Base-by-base conservation (phyloP, 2,329 filamentous ascomycete genomes). In the Echinosphaeria canescens region DNA sequence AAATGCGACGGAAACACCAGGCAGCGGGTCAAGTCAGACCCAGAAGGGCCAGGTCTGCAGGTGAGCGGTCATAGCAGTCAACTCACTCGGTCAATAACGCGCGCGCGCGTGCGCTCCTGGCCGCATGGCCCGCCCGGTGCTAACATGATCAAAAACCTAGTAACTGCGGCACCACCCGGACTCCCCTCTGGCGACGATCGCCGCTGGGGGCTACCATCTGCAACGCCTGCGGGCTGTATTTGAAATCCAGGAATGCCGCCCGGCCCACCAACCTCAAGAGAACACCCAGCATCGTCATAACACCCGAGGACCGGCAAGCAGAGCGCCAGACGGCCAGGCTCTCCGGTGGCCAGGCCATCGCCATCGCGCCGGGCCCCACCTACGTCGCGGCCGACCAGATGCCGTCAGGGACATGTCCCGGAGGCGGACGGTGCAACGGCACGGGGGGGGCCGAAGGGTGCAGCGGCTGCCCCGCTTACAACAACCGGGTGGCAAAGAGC, bases 391-490 rank as follows among this genome's bases (percentile, higher is more conserved):
- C 75, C 4, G 76, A 82, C 41, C 70, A 78, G 36, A 72, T 65
- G 24, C 56, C 71, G 4, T 65, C 69, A 23, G 88, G 88, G n/a
- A 90, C 84, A 10, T 98, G 88, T 47, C 88, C 88, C 10, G 88
- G 88, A 20, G 85, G 85, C 33, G 88, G 88, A 22, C 75, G 75
- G 31, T 98, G 88, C 47, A 95, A 98, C 46, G 88, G 88, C 25
- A 95, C 88, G 13, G 88, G 88, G 24, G 88, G 88, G 28, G 82
- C 88, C 17, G 80, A 91, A 43, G 85, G 82, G 13, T 98, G 88
- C 47, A 82, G 80, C 45, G 88, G 88, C 10, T 98, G 88, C 43
- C 88, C 88, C 19, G 88, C 88, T 3, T 98, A 80, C 57, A 98
- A 98, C 58, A 98, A 98, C 43, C 70, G 88, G 28, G 72, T 95